Conservation (phyloP, 768 basidiomycete species). For the Phanerodontia chrysosporium region DNA sequence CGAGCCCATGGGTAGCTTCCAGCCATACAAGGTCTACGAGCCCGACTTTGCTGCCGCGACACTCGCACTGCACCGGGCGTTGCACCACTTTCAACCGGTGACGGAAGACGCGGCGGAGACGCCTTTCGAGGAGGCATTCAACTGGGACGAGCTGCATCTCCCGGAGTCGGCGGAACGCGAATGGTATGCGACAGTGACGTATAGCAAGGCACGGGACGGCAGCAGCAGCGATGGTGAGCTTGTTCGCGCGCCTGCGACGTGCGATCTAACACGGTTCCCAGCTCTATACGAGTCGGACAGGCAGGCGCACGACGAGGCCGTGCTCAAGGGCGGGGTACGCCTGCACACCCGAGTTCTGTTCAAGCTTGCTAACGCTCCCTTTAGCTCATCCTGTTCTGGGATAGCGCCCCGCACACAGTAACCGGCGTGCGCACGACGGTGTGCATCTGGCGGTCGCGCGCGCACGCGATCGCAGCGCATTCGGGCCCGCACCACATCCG, state of each 20-base stretch:
- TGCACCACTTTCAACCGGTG: background rate
- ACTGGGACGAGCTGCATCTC: background rate
- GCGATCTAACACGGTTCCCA: conserved; percentile 19
- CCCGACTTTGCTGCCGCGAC: background rate
- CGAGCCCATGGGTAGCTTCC: background rate
- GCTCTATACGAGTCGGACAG: conserved; percentile 85
- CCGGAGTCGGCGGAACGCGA: background rate
- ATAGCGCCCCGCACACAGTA: conserved; percentile 71
- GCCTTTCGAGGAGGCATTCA: background rate
- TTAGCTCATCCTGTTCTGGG: conserved; percentile 90
- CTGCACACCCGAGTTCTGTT: conserved; percentile 21
- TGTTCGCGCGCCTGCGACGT: background rate
- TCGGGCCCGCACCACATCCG: conserved; percentile 74
- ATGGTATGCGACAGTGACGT: background rate
- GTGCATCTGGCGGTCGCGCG: conserved; percentile 91
- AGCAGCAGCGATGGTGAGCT: background rate
- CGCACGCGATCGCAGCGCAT: conserved; percentile 78
- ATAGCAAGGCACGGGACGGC: background rate
- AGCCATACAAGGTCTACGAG: background rate
- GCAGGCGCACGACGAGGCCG: conserved; percentile 88
- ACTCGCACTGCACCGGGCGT: background rate
- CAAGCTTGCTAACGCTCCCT: background rate
- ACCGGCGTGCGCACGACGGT: conserved; percentile 90
- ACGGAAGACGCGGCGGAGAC: background rate
- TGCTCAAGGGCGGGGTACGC: conserved; percentile 79